Percentiles rank a stretch among this genome's conserved stretches.
These are phyloP conservation scores for Pestalotiopsis sp. DNA, from an alignment of 2,329 filamentous ascomycete species.

Conservation along the genomic window DNA sequence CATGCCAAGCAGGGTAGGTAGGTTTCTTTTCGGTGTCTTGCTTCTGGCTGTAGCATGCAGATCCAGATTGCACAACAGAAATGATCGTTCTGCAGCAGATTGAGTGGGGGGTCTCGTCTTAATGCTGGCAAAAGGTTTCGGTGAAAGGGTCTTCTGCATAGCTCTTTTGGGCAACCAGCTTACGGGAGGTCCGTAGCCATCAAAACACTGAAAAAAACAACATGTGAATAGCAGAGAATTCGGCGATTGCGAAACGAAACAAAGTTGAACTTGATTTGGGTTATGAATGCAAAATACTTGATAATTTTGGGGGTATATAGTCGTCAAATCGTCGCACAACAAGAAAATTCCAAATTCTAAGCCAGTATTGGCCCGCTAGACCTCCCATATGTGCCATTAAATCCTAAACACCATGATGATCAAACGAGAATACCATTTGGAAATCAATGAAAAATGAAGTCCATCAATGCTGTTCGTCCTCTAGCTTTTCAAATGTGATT, in stretches of 20 bases:
- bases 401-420: neutral
- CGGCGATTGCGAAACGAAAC: neutral
- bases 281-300: neutral
- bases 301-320: neutral
- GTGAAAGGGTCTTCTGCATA: no score
- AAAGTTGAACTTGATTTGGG: neutral
- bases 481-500: no score
- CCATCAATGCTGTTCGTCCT: neutral
- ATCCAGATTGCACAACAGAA: neutral
- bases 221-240: neutral
- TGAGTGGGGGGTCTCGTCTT: no score
- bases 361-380: neutral
- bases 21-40: neutral
- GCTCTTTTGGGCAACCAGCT: no score
- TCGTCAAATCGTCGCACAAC: neutral
- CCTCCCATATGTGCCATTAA: neutral
- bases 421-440: neutral
- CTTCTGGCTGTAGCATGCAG: neutral
- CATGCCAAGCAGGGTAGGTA: neutral
- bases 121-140: no score
- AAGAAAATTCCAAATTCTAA: neutral
- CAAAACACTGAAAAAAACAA: neutral
- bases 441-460: neutral
- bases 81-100: no score
- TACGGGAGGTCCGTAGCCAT: no score